A percentile compares a stretch with the other conserved stretches of the same genome.
These are phyloP conservation scores for Westerdykella ornata DNA, from an alignment of 2,329 filamentous ascomycete species.

Conservation along the genomic window DNA sequence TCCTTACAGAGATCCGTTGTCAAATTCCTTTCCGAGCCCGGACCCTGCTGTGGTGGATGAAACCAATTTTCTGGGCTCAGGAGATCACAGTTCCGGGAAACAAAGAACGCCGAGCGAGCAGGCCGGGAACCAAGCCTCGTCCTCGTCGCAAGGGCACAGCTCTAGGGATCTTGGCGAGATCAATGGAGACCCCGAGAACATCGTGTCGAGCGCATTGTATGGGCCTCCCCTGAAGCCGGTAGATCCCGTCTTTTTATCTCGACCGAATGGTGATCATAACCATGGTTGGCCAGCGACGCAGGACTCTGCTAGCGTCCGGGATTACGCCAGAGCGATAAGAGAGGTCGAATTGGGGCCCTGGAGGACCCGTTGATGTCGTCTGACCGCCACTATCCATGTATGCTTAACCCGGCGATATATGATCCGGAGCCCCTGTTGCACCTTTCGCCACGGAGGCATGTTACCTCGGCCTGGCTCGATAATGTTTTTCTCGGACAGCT, in stretches of 20 bases:
- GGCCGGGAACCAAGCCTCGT: slow-evolving; percentile 18
- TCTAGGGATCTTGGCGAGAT: background rate
- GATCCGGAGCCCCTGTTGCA: no score
- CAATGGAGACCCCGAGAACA: slow-evolving; percentile 19
- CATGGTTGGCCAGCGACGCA: background rate
- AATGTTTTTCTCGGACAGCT: no score
- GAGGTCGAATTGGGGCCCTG: no score
- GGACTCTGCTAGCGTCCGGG: slow-evolving; percentile 2
- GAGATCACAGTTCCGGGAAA: slow-evolving; percentile 3
- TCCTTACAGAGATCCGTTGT: background rate
- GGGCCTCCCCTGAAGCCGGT: slow-evolving; percentile 12
- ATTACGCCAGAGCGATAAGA: slow-evolving; percentile 26
- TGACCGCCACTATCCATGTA: no score
- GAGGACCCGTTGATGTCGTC: no score
- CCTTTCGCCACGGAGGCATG: no score
- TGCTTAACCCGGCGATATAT: no score
- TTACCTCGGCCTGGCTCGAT: no score
- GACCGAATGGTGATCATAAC: slow-evolving; percentile 8
- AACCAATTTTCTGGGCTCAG: slow-evolving; percentile 24
- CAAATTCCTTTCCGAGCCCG: slow-evolving; percentile 14
- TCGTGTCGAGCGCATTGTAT: slow-evolving; percentile 24
- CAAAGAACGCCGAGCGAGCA: slow-evolving; percentile 10
- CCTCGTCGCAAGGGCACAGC: background rate
- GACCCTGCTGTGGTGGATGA: slow-evolving; percentile 28
- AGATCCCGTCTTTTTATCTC: slow-evolving; percentile 10